Evolutionary conservation across 2,329 filamentous ascomycete species (phyloP), one percentile per base, ranked within the genome.

Genomic region (Myrmaecium sp.): DNA sequence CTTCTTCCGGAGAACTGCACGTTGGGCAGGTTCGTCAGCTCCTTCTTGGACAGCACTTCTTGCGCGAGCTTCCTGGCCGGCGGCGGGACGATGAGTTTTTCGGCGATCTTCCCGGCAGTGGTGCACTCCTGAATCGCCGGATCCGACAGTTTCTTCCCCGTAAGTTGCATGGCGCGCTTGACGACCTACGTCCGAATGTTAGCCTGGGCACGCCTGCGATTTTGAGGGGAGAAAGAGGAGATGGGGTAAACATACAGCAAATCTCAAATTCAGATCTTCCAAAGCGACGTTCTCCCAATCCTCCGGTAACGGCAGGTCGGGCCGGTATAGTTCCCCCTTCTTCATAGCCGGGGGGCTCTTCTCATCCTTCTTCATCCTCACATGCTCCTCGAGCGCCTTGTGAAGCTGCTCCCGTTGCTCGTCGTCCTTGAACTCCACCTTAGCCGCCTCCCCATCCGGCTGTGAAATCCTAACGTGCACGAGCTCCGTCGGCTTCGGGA

Each of bases 151-250:
- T 69, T 66, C 33, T 73, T 68, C 33, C 81, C 80, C n/a, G 76
- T 84, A 33, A 92, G 62, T 48, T 89, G 78, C 48, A 76, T 70
- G 33, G 83, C 58, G 32, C 81, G 74, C 56, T 93, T 92, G 42
- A 74, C 58, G 36, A 89, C 64, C 84, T 94, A 38, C 14, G 32
- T 42, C 26, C 44, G 33, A 27, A 26, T 27, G 5, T 11, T 17
- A 13, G 6, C 15, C 6, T 12, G 9, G 5, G 4, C 7, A 12
- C 8, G 7, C 12, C 15, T 20, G 18, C 7, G n/a, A 26, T 26
- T 33, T 27, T 32, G 27, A 14, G 6, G 19, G 10, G 17, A 10
- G 12, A 13, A 32, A n/a, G 13, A 8, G 43, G 11, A 46, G 37
- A 9, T 38, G 17, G 19, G 7, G 6, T 9, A 17, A 6, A 25